Conservation (phyloP, 768 basidiomycete genomes). For the Macrocybe gigantea region DNA sequence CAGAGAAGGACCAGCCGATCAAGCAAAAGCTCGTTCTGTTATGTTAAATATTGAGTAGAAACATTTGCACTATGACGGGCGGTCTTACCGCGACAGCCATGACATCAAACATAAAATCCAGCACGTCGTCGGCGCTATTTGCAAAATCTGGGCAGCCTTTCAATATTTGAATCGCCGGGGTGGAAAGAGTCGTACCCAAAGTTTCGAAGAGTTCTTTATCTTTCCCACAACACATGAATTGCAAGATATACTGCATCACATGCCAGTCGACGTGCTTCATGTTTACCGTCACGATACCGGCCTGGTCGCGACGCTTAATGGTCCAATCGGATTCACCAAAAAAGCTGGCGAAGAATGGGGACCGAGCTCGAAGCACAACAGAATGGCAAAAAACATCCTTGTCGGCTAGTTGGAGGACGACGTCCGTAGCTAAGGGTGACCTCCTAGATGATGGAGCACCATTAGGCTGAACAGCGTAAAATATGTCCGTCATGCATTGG, state of each 20-base stretch:
- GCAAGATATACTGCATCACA: conserved; percentile 69
- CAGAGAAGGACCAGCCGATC: conserved; percentile 81
- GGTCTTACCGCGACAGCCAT: conserved; percentile 73
- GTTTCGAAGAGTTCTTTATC: conserved; percentile 65
- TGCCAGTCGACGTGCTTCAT: conserved; percentile 70
- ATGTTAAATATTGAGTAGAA: conserved; percentile 3
- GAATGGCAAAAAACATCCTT: conserved; percentile 65
- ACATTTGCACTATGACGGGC: neutral
- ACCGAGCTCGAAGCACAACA: conserved; percentile 72
- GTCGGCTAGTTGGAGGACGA: conserved; percentile 68
- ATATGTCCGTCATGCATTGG: conserved; percentile 45
- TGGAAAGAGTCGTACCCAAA: conserved; percentile 42
- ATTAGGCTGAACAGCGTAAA: conserved; percentile 26
- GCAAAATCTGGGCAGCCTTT: conserved; percentile 43
- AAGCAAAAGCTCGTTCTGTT: conserved; percentile 82
- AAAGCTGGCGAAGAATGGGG: conserved; percentile 77
- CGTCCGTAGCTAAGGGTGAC: conserved; percentile 49
- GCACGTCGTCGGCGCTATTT: conserved; percentile 60
- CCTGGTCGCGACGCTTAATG: conserved; percentile 42
- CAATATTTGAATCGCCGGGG: neutral
- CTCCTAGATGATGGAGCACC: neutral
- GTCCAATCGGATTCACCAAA: conserved; percentile 87
- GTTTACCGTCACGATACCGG: conserved; percentile 55
- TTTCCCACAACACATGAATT: conserved; percentile 71
- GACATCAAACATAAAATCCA: conserved; percentile 86